Base-by-base conservation (phyloP, 345 rosid species). In the Geranium rotundifolium region DNA sequence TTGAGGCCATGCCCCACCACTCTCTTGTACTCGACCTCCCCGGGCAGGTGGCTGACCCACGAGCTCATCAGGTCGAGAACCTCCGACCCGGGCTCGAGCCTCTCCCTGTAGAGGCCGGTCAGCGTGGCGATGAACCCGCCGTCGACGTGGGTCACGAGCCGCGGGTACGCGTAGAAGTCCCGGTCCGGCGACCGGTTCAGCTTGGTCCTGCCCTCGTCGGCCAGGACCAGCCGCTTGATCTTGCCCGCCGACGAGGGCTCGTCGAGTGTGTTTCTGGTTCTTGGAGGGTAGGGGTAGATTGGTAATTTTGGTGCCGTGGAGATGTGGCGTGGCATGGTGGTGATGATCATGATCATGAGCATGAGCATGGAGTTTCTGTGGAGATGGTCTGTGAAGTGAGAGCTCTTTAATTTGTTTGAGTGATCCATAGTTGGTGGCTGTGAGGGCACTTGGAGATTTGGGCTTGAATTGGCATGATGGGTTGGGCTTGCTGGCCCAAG, bases 1-100 rank as follows among this genome's bases (percentile, higher is more conserved):
- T 89, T 92, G 54, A 92, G 91, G 56, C 98, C 95, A 69, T 92
- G 95, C 1, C 98, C 96, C 56, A 85, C 91, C 54, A 92, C 88
- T 79, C 84, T 87, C 69, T 74, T 77, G 82, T 76, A 85, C 71
- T 4, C 61, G 0, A 80, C 84, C 64, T 89, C 86, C 56, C 65
- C 65, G 3, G 98, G 96, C 18, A 89, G 75, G 76, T 92, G 93
- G 74, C 98, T 88, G 30, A 84, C 83, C 92, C 96, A 91, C 54
- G 98, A 87, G 77, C 96, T 89, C 98, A 85, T 92, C 65, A 92
- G 73, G 66, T 85, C 93, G 61, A 89, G 81, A 73, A 89, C 80
- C 72, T 81, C 84, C n/a, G 75, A 79, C 64, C 74, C 91, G 67
- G 90, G 84, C 60, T 79, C 72, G 61, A 89, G 19, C 72, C 72